phyloP scores from a whole-genome alignment of 768 basidiomycete species.

The Exidia glandulosa region DNA sequence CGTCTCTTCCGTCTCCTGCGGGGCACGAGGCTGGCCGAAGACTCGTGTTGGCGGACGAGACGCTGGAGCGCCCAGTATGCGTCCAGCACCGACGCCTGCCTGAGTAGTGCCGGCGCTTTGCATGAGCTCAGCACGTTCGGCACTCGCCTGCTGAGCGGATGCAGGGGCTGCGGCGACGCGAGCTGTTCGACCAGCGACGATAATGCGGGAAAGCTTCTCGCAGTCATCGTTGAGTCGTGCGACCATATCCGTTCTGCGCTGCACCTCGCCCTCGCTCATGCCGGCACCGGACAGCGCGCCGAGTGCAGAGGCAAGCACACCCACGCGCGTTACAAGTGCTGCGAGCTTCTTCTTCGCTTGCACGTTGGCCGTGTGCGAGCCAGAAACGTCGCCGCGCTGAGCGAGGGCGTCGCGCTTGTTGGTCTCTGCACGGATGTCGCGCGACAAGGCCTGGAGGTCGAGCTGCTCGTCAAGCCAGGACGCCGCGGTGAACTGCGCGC shows the following conservation, averaged over 20 bases:
- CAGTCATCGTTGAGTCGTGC: constrained; percentile 83
- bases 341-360: constrained; percentile 80
- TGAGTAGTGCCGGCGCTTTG: too few species aligned
- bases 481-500: constrained; percentile 52
- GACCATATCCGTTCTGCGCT: constrained; percentile 81
- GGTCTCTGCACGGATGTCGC: constrained; percentile 76
- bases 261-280: constrained; percentile 86
- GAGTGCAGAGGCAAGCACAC: constrained; percentile 57
- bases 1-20: constrained; percentile 75
- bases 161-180: background rate
- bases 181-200: constrained; percentile 43
- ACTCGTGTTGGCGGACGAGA: constrained; percentile 48
- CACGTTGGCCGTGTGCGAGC: constrained; percentile 70
- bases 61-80: constrained; percentile 5
- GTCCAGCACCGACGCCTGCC: background rate
- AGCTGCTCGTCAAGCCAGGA: constrained; percentile 88
- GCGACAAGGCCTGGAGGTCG: constrained; percentile 61
- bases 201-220: constrained; percentile 78
- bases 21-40: constrained; percentile 55
- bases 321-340: constrained; percentile 62
- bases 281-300: constrained; percentile 53
- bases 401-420: constrained; percentile 80
- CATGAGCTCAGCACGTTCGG: background rate
- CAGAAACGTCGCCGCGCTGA: constrained; percentile 58
- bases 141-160: background rate